Evolutionary conservation across 2,329 filamentous ascomycete species (phyloP).

Genomic region (Colletotrichum lini): DNA sequence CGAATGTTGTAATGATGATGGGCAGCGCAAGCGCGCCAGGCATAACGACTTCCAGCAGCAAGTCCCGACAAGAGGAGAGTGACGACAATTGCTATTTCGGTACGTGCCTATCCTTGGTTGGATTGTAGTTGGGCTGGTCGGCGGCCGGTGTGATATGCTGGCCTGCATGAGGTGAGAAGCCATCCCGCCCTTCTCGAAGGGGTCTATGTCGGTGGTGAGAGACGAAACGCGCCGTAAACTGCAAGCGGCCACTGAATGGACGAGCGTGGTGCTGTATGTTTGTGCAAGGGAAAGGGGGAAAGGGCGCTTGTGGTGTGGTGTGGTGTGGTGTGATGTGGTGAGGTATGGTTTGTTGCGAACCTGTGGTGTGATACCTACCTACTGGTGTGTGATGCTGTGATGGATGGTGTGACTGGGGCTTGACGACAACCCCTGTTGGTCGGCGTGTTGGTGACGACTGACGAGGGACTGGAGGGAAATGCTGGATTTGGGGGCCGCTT

Average conservation of each 20-base stretch:
- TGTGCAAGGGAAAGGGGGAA: constrained; percentile 13
- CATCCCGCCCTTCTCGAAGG: constrained; percentile 33
- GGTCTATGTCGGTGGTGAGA: background rate
- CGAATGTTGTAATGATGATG: constrained; percentile 35
- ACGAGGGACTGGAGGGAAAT: constrained; percentile 14
- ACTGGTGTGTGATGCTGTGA: too few relatives aligned
- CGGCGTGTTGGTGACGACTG: background rate
- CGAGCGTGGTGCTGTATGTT: background rate
- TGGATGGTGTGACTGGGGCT: background rate
- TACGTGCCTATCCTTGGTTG: background rate
- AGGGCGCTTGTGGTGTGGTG: constrained; percentile 19
- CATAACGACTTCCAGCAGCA: background rate
- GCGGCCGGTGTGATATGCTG: background rate
- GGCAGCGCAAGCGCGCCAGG: constrained; percentile 5
- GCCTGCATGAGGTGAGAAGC: constrained; percentile 8
- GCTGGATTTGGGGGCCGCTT: constrained; percentile 35
- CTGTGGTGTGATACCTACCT: too few relatives aligned
- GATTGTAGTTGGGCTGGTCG: background rate
- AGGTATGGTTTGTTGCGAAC: too few relatives aligned
- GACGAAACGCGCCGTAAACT: background rate
- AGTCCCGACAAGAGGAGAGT: background rate
- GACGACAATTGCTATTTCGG: constrained; percentile 30
- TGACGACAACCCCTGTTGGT: constrained; percentile 15
- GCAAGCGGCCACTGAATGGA: background rate
- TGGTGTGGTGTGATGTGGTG: background rate